Conservation (phyloP, 2,329 filamentous ascomycete genomes). For the Colletotrichum sp. region DNA sequence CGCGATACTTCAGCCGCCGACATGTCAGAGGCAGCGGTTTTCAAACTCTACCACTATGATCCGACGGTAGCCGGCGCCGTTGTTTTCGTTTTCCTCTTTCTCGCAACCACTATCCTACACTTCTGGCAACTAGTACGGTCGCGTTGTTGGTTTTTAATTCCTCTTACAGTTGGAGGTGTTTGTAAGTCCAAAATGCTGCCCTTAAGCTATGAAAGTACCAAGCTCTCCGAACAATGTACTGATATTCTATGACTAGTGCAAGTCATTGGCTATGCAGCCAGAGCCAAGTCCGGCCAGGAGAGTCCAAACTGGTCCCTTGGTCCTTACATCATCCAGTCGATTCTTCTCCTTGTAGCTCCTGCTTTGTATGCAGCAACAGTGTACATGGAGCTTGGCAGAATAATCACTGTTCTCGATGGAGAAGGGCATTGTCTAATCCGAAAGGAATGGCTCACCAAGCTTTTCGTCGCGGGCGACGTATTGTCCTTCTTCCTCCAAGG, state of each 20-base stretch:
- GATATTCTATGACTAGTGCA: conserved; percentile 40
- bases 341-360: conserved; percentile 50
- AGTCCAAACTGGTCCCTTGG: conserved; percentile 40
- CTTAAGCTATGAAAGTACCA: conserved; percentile 16
- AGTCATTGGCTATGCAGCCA: conserved; percentile 55
- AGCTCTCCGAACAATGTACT: neutral
- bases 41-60: conserved; percentile 49
- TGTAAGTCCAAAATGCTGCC: conserved; percentile 37
- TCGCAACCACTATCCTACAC: conserved; percentile 43
- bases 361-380: conserved; percentile 53
- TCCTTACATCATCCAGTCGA: conserved; percentile 46
- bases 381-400: conserved; percentile 54
- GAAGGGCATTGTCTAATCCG: conserved; percentile 35
- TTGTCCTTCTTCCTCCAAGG: conserved; percentile 56
- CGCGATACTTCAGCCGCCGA: neutral
- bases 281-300: conserved; percentile 47
- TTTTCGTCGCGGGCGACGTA: conserved; percentile 61
- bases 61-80: conserved; percentile 48
- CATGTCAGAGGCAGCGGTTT: neutral
- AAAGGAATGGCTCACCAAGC: conserved; percentile 51
- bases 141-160: conserved; percentile 57
- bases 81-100: conserved; percentile 46
- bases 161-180: conserved; percentile 54
- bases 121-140: conserved; percentile 41
- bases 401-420: conserved; percentile 43